phyloP scores from a whole-genome alignment of 129 eudicot genomes.

The Flaveria ramosissima region DNA sequence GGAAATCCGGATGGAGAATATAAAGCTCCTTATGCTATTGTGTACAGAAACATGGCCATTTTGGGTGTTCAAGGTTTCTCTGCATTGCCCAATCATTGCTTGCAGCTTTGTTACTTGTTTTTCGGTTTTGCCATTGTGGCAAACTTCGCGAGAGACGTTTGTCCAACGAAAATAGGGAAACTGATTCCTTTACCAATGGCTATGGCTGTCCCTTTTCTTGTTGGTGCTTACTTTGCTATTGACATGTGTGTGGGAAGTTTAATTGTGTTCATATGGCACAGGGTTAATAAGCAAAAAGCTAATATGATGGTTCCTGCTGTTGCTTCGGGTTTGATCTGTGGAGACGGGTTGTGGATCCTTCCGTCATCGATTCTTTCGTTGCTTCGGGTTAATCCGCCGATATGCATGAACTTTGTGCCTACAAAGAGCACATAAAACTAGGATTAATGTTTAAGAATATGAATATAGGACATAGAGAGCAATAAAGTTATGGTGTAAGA shows the following conservation, averaged over 20 bases:
- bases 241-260: conserved; percentile 90
- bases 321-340: conserved; percentile 92
- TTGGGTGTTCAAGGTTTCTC: conserved; percentile 88
- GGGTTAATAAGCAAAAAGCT: conserved; percentile 53
- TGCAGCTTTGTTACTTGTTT: conserved; percentile 73
- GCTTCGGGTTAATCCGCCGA: conserved; percentile 62
- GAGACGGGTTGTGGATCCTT: conserved; percentile 88
- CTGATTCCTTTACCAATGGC: conserved; percentile 90
- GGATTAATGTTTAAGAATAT: conserved; percentile 16
- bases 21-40: conserved; percentile 88
- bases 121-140: conserved; percentile 65
- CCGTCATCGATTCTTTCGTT: conserved; percentile 78
- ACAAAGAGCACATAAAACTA: conserved; percentile 13
- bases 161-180: conserved; percentile 50
- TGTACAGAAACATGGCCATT: conserved; percentile 90
- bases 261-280: conserved; percentile 72
- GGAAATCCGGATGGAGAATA: conserved; percentile 74
- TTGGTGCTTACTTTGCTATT: conserved; percentile 83
- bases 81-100: conserved; percentile 80
- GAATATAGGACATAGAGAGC: background rate
- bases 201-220: conserved; percentile 93
- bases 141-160: conserved; percentile 58
- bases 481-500: too few relatives aligned
- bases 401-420: conserved; percentile 77
- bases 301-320: conserved; percentile 75